Conservation (phyloP, 305 asterid genomes). For the Solanum hybrid region DNA sequence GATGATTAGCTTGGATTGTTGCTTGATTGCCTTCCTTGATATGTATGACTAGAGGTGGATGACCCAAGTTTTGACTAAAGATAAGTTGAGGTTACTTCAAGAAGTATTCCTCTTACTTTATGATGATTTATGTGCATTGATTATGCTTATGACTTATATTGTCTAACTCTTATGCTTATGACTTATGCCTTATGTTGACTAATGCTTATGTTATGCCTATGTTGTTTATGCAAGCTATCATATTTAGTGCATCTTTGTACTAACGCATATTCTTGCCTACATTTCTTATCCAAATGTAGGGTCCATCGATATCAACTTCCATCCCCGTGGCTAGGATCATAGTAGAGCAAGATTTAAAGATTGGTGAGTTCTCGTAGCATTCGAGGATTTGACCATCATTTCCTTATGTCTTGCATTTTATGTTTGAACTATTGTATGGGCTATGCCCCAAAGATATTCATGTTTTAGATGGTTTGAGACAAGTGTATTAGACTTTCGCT, state of each 20-base stretch:
- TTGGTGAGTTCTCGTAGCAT: not conserved
- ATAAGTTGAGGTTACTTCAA: not conserved
- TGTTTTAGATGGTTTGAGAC: too few relatives aligned
- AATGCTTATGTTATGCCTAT: not conserved
- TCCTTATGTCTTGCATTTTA: too few relatives aligned
- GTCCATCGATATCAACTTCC: not conserved
- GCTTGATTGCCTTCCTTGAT: not conserved
- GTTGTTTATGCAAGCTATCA: not conserved
- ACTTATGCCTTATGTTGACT: not conserved
- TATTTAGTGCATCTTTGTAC: too few relatives aligned
- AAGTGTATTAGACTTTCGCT: too few relatives aligned
- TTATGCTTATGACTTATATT: not conserved
- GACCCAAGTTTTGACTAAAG: not conserved
- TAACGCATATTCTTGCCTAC: not conserved
- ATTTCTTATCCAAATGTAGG: not conserved
- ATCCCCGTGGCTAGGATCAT: not conserved
- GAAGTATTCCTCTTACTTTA: not conserved
- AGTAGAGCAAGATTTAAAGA: not conserved
- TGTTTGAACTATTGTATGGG: too few relatives aligned
- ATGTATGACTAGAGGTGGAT: not conserved
- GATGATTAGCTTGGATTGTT: too few relatives aligned
- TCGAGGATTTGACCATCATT: too few relatives aligned
- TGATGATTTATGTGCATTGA: not conserved
- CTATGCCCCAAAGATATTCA: too few relatives aligned
- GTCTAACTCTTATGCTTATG: not conserved